phyloP scores from a whole-genome alignment of 2,329 filamentous ascomycete species.

The Coniella vitis region DNA sequence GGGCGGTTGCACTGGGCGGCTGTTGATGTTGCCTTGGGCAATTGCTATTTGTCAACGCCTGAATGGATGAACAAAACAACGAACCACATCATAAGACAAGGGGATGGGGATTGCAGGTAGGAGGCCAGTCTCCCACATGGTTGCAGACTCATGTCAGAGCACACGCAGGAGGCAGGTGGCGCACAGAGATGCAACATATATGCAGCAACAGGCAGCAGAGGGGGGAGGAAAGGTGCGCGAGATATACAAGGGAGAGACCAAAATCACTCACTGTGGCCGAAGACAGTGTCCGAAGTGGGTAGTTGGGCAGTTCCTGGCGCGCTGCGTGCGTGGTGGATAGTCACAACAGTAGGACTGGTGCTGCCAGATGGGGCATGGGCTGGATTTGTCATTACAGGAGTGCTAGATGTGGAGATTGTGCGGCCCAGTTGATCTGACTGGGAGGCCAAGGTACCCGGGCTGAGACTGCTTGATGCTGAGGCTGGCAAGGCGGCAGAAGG shows the following conservation, averaged over 20 bases:
- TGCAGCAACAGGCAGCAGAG: background rate
- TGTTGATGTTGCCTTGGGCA: conserved; percentile 14
- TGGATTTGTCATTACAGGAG: conserved; percentile 18
- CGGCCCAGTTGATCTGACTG: conserved; percentile 6
- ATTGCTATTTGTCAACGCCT: too few species aligned
- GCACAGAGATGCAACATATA: too few species aligned
- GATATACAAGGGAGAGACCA: background rate
- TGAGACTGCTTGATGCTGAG: conserved; percentile 6
- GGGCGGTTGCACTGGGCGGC: conserved; percentile 11
- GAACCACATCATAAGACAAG: too few species aligned
- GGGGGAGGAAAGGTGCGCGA: background rate
- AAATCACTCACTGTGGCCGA: conserved; percentile 23
- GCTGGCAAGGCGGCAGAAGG: conserved; percentile 5
- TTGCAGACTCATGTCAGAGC: too few species aligned
- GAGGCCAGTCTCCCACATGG: too few species aligned
- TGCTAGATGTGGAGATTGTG: conserved; percentile 8
- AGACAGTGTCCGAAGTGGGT: conserved; percentile 28
- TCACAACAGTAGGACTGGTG: conserved; percentile 23
- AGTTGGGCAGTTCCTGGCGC: conserved; percentile 26
- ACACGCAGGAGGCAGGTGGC: too few species aligned
- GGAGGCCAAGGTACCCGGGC: conserved; percentile 4
- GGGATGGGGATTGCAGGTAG: too few species aligned
- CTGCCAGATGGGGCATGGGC: conserved; percentile 19
- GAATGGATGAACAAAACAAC: too few species aligned
- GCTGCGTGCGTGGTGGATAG: conserved; percentile 21